Evolutionary conservation across 2,329 filamentous ascomycete species (phyloP), one percentile per base, ranked within the genome.

Genomic region (Biscogniauxia marginata): DNA sequence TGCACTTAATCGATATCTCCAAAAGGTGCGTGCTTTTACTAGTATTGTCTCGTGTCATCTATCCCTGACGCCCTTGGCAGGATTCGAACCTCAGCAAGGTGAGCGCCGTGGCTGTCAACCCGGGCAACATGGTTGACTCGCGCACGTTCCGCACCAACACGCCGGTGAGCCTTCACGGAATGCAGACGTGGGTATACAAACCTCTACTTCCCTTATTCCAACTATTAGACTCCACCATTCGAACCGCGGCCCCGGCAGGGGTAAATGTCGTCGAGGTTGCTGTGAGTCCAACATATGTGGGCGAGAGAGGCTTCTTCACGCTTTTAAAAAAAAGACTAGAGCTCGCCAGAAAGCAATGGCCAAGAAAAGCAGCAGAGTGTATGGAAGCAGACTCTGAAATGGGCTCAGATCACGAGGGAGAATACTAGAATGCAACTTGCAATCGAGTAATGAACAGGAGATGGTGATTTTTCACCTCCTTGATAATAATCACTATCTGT

Each of bases 121-220:
- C 67, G 1, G 67, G 68, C 43, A 68, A 61, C 49, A 54, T 73
- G 16, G 56, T 55, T 43, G 69, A 75, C 59, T 76, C 73, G 16
- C 68, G 71, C 22, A 71, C 70, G 2, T 64, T 75, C 25, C 59
- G 57, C 18, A 66, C 61, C 11, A 72, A 74, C 54, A 71, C 71
- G 1, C 73, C 74, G 7, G 30, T 20, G 2, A 57, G 60, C 24
- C 53, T 72, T 22, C 51, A 45, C 18, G 53, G 62, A 20, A 44
- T 71, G n/a, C 65, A 70, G 30, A 64, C 23, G 20, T 56, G 70
- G 39, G 52, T 67, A 7, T 70, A 60, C 5, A 50, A 66, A 52
- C 62, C 60, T 46, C 23, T 64, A 7, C 54, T 53, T 45, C 63
- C 69, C 4, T 24, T 75, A 18, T 54, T 70, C 6, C 66, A 67